phyloP scores from a whole-genome alignment of 192 early-diverging fungal species.

The Jimgerdemannia flammicorona region DNA sequence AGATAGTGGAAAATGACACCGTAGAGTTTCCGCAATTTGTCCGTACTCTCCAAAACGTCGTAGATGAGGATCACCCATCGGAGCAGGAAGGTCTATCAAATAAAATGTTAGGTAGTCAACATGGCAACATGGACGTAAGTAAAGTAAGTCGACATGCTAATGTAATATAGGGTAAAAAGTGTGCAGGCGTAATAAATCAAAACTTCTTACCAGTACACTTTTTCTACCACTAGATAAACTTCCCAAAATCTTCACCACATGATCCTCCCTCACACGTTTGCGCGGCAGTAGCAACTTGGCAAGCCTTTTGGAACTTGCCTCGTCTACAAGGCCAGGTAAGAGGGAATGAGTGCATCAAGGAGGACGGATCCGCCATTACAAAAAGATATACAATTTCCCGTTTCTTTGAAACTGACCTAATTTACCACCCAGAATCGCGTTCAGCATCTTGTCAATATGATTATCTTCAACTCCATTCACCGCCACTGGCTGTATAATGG shows the following conservation, averaged over 20 bases:
- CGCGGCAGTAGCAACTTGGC: conserved; percentile 36
- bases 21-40: conserved; percentile 39
- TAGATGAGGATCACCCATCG: conserved; percentile 45
- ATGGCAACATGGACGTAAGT: no score
- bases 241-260: conserved; percentile 27
- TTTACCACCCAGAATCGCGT: conserved; percentile 26
- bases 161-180: neutral
- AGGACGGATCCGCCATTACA: neutral
- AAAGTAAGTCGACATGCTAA: no score
- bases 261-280: conserved; percentile 23
- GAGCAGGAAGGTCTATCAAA: conserved; percentile 31
- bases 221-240: neutral
- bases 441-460: conserved; percentile 22
- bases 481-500: conserved; percentile 17
- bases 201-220: neutral
- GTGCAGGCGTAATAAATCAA: neutral
- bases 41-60: conserved; percentile 40
- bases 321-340: conserved; percentile 16
- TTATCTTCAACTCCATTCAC: conserved; percentile 27
- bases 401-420: conserved; percentile 16
- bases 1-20: conserved; percentile 51
- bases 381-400: no score
- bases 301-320: conserved; percentile 22
- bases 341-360: neutral
- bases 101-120: neutral